Conservation (phyloP, 768 basidiomycete genomes). For the Tylopilus subfusipes region DNA sequence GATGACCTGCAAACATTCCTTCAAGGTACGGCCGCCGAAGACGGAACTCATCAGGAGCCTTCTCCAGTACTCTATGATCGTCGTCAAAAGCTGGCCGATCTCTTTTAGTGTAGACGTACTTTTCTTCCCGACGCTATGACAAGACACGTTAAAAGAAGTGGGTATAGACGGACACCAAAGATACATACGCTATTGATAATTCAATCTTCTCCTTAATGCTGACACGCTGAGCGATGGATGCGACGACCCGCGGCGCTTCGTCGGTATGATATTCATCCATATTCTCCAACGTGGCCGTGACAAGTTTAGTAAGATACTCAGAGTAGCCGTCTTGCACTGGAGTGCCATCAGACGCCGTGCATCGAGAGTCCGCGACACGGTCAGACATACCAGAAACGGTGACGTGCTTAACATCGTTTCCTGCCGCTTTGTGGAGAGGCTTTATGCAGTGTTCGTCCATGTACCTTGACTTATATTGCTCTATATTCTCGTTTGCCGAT, state of each 20-base stretch:
- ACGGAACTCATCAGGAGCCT: conserved; percentile 6
- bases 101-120: background rate
- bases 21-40: conserved; percentile 6
- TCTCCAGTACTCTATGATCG: conserved; percentile 9
- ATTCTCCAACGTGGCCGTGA: background rate
- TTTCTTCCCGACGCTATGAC: conserved; percentile 8
- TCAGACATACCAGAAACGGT: conserved; percentile 10
- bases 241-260: conserved; percentile 9
- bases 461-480: background rate
- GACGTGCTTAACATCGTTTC: background rate
- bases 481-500: background rate
- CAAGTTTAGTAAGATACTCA: background rate
- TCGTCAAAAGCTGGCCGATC: background rate
- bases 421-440: conserved; percentile 1
- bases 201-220: conserved; percentile 16
- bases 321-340: conserved; percentile 4
- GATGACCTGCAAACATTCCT: conserved; percentile 12
- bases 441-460: background rate
- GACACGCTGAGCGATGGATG: conserved; percentile 16
- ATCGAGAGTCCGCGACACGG: background rate
- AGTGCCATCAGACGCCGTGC: background rate
- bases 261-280: conserved; percentile 6
- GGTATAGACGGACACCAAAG: background rate
- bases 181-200: conserved; percentile 8
- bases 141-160: background rate